These are phyloP conservation scores for Mycena leptocephala DNA, from an alignment of 768 basidiomycete genomes.

Conservation along the genomic window DNA sequence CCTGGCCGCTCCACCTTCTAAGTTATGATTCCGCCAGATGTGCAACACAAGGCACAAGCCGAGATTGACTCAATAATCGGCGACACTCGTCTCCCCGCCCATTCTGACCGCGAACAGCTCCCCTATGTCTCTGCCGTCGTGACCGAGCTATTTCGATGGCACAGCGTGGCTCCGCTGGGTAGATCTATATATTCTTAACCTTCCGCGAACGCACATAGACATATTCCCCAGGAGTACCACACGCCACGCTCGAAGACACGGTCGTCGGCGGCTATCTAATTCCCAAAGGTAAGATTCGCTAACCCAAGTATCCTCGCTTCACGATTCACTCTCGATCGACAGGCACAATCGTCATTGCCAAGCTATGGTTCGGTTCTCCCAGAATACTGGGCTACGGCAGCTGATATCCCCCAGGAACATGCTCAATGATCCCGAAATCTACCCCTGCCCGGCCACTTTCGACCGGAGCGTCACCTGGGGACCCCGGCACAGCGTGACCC, in stretches of 20 bases:
- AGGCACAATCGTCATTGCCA: conserved; percentile 61
- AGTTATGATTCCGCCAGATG: conserved; percentile 51
- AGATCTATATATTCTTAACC: not conserved
- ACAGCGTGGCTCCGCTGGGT: conserved; percentile 64
- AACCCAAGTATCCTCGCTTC: not conserved
- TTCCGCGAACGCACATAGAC: not conserved
- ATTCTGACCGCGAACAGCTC: conserved; percentile 60
- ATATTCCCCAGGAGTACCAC: conserved; percentile 60
- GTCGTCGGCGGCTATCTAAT: conserved; percentile 61
- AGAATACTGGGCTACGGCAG: not conserved
- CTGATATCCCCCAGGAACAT: conserved; percentile 59
- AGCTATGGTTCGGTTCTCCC: conserved; percentile 57
- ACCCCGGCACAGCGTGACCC: conserved; percentile 58
- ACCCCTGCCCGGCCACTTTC: conserved; percentile 65
- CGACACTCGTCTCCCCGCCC: conserved; percentile 53
- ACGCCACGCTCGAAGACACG: conserved; percentile 62
- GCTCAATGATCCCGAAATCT: conserved; percentile 64
- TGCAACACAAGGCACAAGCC: conserved; percentile 66
- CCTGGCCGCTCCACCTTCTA: no score
- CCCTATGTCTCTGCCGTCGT: conserved; percentile 66
- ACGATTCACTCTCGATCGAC: not conserved
- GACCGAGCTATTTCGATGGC: conserved; percentile 67
- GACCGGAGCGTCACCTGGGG: conserved; percentile 63
- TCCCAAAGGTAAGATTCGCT: conserved; percentile 52
- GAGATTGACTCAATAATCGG: conserved; percentile 66